Percentiles rank a stretch among this genome's conserved stretches.
Evolutionary conservation across 495 filamentous ascomycete genomes (phyloP).

Genomic region (Astrothelium subdiscretum): DNA sequence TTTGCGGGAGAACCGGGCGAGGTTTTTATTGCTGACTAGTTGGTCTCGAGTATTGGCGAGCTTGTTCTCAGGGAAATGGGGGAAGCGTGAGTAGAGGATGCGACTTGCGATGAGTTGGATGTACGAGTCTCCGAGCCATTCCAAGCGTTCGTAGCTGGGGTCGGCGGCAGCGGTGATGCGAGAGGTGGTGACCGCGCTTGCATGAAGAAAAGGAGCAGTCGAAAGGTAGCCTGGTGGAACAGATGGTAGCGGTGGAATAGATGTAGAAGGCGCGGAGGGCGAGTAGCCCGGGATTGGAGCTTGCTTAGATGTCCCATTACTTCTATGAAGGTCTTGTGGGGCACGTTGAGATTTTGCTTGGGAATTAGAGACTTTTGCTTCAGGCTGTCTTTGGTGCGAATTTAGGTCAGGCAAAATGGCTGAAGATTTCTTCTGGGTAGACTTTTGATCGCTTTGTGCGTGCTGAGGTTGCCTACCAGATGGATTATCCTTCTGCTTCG

Average conservation of each 20-base stretch:
- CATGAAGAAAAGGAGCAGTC: conserved; percentile 18
- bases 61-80: conserved; percentile 17
- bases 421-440: no score
- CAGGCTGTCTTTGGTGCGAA: no score
- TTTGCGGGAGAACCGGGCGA: conserved; percentile 48
- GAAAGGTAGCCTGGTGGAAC: conserved; percentile 7
- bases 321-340: no score
- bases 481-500: background rate
- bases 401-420: no score
- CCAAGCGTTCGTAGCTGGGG: conserved; percentile 23
- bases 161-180: conserved; percentile 1
- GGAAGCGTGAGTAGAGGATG: conserved; percentile 23
- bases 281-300: conserved; percentile 10
- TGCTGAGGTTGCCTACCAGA: background rate
- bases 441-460: no score
- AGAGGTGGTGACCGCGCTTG: conserved; percentile 4
- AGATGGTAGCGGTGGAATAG: conserved; percentile 13
- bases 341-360: no score
- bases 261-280: conserved; percentile 6
- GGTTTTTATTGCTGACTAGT: conserved; percentile 62
- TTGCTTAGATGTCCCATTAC: background rate
- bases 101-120: conserved; percentile 25
- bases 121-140: conserved; percentile 33
- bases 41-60: conserved; percentile 21
- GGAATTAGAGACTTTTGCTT: no score